Conservation (phyloP, 495 filamentous ascomycete species). For the Xylaria acuta region DNA sequence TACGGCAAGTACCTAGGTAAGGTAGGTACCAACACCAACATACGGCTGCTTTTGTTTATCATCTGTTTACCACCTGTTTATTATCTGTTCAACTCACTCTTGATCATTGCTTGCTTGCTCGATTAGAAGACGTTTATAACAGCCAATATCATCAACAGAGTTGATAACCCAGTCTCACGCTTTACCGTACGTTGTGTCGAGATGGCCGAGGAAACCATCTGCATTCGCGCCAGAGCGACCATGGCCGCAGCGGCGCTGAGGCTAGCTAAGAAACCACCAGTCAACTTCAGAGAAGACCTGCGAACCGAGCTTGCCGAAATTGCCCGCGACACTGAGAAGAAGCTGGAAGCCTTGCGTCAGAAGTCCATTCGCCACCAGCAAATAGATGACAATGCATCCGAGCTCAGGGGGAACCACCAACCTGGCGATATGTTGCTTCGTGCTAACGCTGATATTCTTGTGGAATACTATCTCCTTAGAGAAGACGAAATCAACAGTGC, state of each 20-base stretch:
- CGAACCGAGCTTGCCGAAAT: not conserved
- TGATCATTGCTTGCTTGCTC: not conserved
- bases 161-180: not conserved
- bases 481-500: not conserved
- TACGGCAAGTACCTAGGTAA: too few species aligned
- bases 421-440: not conserved
- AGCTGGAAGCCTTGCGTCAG: not conserved
- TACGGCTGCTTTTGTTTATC: not conserved
- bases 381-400: not conserved
- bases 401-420: not conserved
- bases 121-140: not conserved
- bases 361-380: not conserved
- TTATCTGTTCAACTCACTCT: not conserved
- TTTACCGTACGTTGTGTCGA: too few species aligned
- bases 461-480: not conserved
- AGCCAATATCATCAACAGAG: not conserved
- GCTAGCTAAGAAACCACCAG: not conserved
- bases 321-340: not conserved
- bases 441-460: not conserved
- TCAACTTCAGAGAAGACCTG: not conserved
- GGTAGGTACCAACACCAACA: not conserved
- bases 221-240: not conserved
- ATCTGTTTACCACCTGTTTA: too few species aligned
- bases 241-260: not conserved
- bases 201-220: not conserved